A percentile compares a stretch with the other conserved stretches of the same genome.
phyloP scores from a whole-genome alignment of 176 grass and related monocot genomes.

The Aegilops sharonensis region DNA sequence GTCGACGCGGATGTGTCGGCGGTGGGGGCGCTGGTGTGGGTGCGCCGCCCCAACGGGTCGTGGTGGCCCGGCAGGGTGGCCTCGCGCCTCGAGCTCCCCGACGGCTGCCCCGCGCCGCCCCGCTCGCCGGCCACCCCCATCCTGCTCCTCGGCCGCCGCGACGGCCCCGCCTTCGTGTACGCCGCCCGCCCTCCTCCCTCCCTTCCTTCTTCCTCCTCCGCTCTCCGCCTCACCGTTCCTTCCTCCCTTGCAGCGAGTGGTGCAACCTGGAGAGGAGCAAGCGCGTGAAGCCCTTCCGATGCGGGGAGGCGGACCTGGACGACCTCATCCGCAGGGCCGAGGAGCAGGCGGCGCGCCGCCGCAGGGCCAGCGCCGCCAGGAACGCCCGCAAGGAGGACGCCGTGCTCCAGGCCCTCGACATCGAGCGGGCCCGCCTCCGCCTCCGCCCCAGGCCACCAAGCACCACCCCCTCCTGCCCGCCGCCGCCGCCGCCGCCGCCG shows the following conservation, averaged over 20 bases:
- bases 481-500: neutral
- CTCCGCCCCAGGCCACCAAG: neutral
- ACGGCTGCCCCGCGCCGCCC: slow-evolving; percentile 23
- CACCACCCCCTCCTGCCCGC: neutral
- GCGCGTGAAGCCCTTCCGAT: slow-evolving; percentile 76
- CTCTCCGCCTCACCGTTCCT: neutral
- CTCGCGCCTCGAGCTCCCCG: slow-evolving; percentile 42
- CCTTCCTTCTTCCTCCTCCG: neutral
- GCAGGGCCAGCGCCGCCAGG: slow-evolving; percentile 8
- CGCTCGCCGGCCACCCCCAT: slow-evolving; percentile 47
- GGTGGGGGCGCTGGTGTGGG: slow-evolving; percentile 59
- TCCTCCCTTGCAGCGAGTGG: slow-evolving; percentile 43
- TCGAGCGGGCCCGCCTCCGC: slow-evolving; percentile 6
- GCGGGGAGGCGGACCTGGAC: slow-evolving; percentile 49
- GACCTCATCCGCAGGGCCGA: slow-evolving; percentile 43
- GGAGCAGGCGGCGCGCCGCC: neutral
- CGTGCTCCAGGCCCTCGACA: slow-evolving; percentile 51
- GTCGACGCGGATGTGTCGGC: slow-evolving; percentile 30
- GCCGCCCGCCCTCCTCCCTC: neutral
- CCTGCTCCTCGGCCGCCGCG: slow-evolving; percentile 59
- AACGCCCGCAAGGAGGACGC: slow-evolving; percentile 61
- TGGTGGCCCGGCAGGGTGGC: slow-evolving; percentile 75
- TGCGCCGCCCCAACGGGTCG: slow-evolving; percentile 58
- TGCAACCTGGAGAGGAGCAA: slow-evolving; percentile 57
- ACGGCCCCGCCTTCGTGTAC: slow-evolving; percentile 45